Evolutionary conservation across 352 stramenopile genomes (phyloP).

Genomic region (Globisporangium splendens): DNA sequence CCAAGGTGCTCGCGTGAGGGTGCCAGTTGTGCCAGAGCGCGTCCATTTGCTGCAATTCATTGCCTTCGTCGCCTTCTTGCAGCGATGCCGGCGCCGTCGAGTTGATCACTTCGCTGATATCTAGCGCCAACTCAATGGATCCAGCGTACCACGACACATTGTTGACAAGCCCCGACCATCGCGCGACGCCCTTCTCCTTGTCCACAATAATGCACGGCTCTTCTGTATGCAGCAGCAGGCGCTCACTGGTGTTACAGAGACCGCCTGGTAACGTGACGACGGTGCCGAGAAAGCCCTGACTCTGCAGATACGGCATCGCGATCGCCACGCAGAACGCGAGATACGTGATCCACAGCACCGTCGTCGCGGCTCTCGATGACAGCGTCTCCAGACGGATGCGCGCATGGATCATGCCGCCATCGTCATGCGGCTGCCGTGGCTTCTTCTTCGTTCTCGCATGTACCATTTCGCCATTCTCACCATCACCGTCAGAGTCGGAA

Average conservation of each 20-base stretch:
- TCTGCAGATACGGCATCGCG: constrained; percentile 70
- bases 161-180: constrained; percentile 62
- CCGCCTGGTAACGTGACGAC: constrained; percentile 51
- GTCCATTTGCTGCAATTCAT: constrained; percentile 26
- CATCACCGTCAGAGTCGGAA: neutral
- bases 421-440: neutral
- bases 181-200: constrained; percentile 36
- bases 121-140: constrained; percentile 55
- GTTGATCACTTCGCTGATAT: constrained; percentile 48
- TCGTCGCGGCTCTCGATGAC: constrained; percentile 64
- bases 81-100: constrained; percentile 14
- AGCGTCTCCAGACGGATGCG: constrained; percentile 80
- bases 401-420: constrained; percentile 22
- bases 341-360: constrained; percentile 77
- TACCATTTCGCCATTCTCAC: neutral
- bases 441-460: constrained; percentile 22
- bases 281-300: constrained; percentile 64
- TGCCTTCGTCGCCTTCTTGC: neutral
- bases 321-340: constrained; percentile 69
- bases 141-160: constrained; percentile 73
- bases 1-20: constrained; percentile 12
- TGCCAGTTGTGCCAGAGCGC: constrained; percentile 22
- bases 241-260: constrained; percentile 28
- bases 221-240: constrained; percentile 2
- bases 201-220: constrained; percentile 75